Conservation (phyloP, 2,329 filamentous ascomycete species). For the Exophiala mesophila region DNA sequence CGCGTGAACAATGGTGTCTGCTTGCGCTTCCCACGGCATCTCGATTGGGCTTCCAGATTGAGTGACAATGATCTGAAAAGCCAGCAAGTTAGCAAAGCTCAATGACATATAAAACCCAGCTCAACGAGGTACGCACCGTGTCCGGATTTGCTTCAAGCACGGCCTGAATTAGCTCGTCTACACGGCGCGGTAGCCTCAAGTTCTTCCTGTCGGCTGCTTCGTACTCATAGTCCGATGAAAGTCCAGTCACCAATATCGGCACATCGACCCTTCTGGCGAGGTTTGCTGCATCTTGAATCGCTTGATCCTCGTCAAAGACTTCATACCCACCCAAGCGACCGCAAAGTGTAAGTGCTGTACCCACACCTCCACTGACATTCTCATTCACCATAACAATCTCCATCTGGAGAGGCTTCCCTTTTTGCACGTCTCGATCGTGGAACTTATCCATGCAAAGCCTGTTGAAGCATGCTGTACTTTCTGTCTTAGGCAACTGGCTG, state of each 20-base stretch:
- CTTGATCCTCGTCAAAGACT: constrained; percentile 52
- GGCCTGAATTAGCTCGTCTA: constrained; percentile 54
- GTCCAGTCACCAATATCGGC: constrained; percentile 69
- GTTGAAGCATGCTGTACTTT: constrained; percentile 55
- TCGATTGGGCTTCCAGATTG: constrained; percentile 67
- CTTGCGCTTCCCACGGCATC: constrained; percentile 42
- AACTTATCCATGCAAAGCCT: constrained; percentile 54
- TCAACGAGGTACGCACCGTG: constrained; percentile 49
- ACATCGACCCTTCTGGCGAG: constrained; percentile 66
- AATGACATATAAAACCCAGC: too few relatives aligned
- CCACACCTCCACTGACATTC: constrained; percentile 54
- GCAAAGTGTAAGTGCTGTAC: not conserved
- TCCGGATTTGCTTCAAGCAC: constrained; percentile 63
- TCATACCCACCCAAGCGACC: constrained; percentile 54
- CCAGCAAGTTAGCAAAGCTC: too few relatives aligned
- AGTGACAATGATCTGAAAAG: constrained; percentile 57
- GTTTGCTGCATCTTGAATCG: constrained; percentile 61
- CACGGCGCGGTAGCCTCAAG: constrained; percentile 49
- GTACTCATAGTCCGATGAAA: constrained; percentile 75
- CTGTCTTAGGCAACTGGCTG: constrained; percentile 47
- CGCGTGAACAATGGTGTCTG: constrained; percentile 61
- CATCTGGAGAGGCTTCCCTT: constrained; percentile 50
- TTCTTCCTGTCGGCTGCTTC: constrained; percentile 59
- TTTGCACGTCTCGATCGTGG: constrained; percentile 56
- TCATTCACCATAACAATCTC: constrained; percentile 36